Evolutionary conservation across 345 rosid species (phyloP).

Genomic region (Clausena lansium): DNA sequence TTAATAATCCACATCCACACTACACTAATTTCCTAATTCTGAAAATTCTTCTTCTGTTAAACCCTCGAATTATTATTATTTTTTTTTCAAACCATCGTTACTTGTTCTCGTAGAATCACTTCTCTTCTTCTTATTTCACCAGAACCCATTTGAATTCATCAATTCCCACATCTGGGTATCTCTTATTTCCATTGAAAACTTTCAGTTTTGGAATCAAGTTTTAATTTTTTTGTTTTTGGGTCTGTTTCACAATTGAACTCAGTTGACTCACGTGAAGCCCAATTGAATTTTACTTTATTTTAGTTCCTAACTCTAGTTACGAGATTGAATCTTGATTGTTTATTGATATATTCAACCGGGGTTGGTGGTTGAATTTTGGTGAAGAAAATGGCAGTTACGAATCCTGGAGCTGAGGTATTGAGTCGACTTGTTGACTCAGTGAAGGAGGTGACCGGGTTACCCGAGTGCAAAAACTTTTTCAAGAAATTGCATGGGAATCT

Average conservation of each 20-base stretch:
- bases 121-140: constrained; percentile 6
- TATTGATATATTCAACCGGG: neutral
- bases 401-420: constrained; percentile 38
- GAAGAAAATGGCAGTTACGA: constrained; percentile 37
- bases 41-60: constrained; percentile 5
- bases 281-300: neutral
- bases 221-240: neutral
- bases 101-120: neutral
- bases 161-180: constrained; percentile 21
- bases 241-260: neutral
- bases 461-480: constrained; percentile 52
- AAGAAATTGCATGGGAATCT: constrained; percentile 76
- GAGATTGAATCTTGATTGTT: neutral
- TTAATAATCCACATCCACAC: too few species aligned
- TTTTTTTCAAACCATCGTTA: neutral
- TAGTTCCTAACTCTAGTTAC: constrained; percentile 11
- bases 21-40: neutral
- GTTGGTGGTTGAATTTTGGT: constrained; percentile 11
- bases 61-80: neutral
- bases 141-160: constrained; percentile 8
- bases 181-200: constrained; percentile 4
- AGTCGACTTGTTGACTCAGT: constrained; percentile 51
- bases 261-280: constrained; percentile 2
- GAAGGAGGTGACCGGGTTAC: constrained; percentile 63
- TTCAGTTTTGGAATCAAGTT: neutral